Percentiles rank a stretch among this genome's conserved stretches.
These are phyloP conservation scores for Phytophthora colocasiae DNA, from an alignment of 352 stramenopile genomes.

Conservation along the genomic window DNA sequence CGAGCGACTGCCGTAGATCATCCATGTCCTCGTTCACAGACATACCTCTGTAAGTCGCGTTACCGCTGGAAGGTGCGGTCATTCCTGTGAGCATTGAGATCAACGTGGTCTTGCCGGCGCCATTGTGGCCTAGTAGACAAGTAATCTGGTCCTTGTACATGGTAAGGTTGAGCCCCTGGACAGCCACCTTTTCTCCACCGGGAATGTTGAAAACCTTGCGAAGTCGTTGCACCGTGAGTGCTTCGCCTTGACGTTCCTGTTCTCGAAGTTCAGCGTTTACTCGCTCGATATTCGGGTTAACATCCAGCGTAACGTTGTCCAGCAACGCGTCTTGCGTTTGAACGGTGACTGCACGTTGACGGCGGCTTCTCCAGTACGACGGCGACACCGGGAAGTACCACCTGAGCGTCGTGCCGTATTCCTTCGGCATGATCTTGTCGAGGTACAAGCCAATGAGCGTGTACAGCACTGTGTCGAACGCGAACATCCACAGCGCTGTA, in stretches of 20 bases:
- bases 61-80: conserved; percentile 51
- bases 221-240: conserved; percentile 45
- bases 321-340: conserved; percentile 23
- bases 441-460: conserved; percentile 91
- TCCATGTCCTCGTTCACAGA: conserved; percentile 76
- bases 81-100: conserved; percentile 92
- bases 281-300: conserved; percentile 44
- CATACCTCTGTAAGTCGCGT: conserved; percentile 70
- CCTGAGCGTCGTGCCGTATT: conserved; percentile 89
- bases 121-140: conserved; percentile 91
- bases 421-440: conserved; percentile 89
- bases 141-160: conserved; percentile 93
- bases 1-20: conserved; percentile 63
- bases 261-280: conserved; percentile 41
- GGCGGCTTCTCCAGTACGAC: conserved; percentile 40
- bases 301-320: conserved; percentile 30
- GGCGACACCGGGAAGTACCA: conserved; percentile 92
- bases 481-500: conserved; percentile 73
- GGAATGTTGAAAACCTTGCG: conserved; percentile 67
- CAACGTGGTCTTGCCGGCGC: conserved; percentile 87
- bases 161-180: conserved; percentile 73
- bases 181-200: conserved; percentile 74
- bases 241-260: conserved; percentile 43
- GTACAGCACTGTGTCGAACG: conserved; percentile 91
- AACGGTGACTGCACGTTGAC: conserved; percentile 1